Evolutionary conservation across 371 early-diverging fungal species (phyloP), one percentile per base, ranked within the genome.

Genomic region (Parasitella parasitica): DNA sequence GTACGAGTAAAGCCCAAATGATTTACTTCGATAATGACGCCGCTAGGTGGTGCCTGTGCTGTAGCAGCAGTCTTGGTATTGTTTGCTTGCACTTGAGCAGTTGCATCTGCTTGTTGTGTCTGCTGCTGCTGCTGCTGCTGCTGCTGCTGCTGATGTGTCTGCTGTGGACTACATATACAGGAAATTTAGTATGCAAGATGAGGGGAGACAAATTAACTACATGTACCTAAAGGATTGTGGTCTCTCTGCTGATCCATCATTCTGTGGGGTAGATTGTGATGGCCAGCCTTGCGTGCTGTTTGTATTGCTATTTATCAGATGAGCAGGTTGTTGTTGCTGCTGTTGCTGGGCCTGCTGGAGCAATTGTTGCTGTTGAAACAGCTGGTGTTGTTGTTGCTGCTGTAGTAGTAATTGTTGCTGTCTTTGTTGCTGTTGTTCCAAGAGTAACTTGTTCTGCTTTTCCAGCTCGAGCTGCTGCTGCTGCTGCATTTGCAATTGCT

Each of bases 11-110:
- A 78, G 13, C 66, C 57, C 18, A 81, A 61, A 59, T 81, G 81
- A 27, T 71, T 72, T 11, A 81, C 81, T 69, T 81, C 78, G 15
- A 78, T 72, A 52, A 81, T 75, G 24, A 76, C 67, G 6, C 77
- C 76, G 30, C 61, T 66, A 35, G 59, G 57, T 15, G 70, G 69
- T n/a, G 61, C 24, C n/a, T 55, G 51, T 36, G 39, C 28, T 18
- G 53, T 30, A 41, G 39, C 30, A 1, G 56, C 18, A 15, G 13
- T 27, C 26, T 37, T 49, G 20, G n/a, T 24, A 50, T 26, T 48
- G 24, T 41, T 51, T 15, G 28, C 43, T 36, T 43, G 62, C n/a
- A n/a, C n/a, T 26, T 30, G 53, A 46, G 52, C 27, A 35, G 30
- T 43, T 24, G n/a, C n/a, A 15, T 52, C 43, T 34, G 46, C 30